Base-by-base conservation (phyloP, 176 grass and related monocot species). In the Thalia dealbata region DNA sequence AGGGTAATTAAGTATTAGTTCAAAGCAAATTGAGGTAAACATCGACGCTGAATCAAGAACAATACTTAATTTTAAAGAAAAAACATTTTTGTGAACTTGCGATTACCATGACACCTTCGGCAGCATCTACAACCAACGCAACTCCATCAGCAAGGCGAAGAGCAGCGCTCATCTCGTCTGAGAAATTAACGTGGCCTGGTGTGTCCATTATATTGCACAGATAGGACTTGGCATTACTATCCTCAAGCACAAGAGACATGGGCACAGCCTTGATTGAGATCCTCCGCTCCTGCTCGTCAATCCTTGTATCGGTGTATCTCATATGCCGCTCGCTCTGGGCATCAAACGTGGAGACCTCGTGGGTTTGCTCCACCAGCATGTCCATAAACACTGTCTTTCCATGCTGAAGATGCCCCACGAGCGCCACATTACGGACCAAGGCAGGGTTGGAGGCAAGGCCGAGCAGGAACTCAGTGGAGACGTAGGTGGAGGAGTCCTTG, bases 171-270 rank as follows among this genome's bases (percentile, higher is more conserved):
- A 99, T 93, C 83, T 99, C 95, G 61, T 99, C 95, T 0, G 95
- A 99, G 80, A 99, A 99, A 81, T 99, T 93, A 74, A 93, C 95
- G 60, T 99, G 95, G 2, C 95, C 90, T 0, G 90, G 95, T 2
- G 90, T 91, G 81, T 99, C 95, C 90, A 99, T 99, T 79, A 99
- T 93, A 68, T 93, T 99, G 76, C 95, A 99, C 24, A 99, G 79
- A 75, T 99, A 99, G 0, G 90, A 99, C 81, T 99, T 99, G 46
- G 88, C 90, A 27, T 81, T 87, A 41, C 85, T 85, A 28, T 81
- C 90, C 82, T 99, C 95, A 9, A 99, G 90, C 84, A 93, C 90
- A 13, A 99, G 95, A 0, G 95, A 93, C 95, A 93, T 93, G 0
- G 95, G 95, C 76, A 99, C 95, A 0, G 95, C 81, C 83, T 99